Conservation (phyloP, 2,329 filamentous ascomycete genomes). For the Sarocladium kiliense region DNA sequence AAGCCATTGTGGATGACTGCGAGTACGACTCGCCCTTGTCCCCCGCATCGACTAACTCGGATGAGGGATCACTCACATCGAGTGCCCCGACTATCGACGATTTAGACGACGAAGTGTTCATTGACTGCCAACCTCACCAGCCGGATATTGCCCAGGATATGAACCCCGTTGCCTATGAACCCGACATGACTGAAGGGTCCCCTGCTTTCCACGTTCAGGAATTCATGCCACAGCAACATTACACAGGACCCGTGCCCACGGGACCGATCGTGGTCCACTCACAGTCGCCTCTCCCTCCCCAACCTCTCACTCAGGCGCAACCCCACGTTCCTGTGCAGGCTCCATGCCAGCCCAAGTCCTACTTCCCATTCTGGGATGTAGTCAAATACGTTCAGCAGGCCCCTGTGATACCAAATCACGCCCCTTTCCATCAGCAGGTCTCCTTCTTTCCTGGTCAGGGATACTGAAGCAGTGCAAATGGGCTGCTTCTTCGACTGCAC, state of each 20-base stretch:
- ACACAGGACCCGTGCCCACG: constrained; percentile 32
- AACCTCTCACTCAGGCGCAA: neutral
- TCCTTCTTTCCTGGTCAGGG: constrained; percentile 48
- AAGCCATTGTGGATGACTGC: constrained; percentile 37
- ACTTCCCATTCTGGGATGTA: constrained; percentile 46
- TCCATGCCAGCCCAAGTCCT: constrained; percentile 40
- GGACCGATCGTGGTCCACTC: constrained; percentile 15
- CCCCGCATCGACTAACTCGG: constrained; percentile 44
- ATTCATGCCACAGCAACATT: constrained; percentile 38
- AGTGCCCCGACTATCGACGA: constrained; percentile 48
- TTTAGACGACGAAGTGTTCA: constrained; percentile 42
- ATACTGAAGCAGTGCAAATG: constrained; percentile 19
- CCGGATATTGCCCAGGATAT: constrained; percentile 31
- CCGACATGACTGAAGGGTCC: constrained; percentile 37
- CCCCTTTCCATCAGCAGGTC: constrained; percentile 48
- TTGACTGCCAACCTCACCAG: constrained; percentile 34
- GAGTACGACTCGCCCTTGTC: constrained; percentile 44
- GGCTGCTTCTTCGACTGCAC: no score
- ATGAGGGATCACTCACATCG: constrained; percentile 52
- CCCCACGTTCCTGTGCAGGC: constrained; percentile 23
- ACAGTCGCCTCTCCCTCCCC: constrained; percentile 13
- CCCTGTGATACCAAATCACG: constrained; percentile 36
- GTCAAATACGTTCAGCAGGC: constrained; percentile 47
- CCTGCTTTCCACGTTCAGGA: constrained; percentile 38
- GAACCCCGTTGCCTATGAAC: constrained; percentile 37